A percentile compares a stretch with the other conserved stretches of the same genome.
Conservation (phyloP, 345 rosid species). For the Conringia planisiliqua region DNA sequence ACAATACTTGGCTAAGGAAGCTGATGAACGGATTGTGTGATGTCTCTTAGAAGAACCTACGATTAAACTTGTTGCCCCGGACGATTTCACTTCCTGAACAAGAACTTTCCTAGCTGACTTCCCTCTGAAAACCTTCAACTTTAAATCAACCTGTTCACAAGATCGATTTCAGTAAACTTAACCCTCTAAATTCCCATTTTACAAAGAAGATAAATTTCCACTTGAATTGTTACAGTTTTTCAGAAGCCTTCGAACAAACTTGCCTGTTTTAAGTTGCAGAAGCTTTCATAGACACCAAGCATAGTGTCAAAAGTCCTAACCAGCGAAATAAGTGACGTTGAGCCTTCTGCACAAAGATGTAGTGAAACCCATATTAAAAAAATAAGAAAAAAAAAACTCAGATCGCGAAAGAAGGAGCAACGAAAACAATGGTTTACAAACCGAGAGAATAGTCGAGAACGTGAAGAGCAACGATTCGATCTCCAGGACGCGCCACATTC, state of each 20-base stretch:
- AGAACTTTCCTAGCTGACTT: constrained; percentile 56
- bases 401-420: background rate
- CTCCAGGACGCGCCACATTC: constrained; percentile 76
- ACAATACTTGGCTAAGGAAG: constrained; percentile 75
- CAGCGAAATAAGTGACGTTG: constrained; percentile 64
- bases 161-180: background rate
- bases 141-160: constrained; percentile 73
- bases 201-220: background rate
- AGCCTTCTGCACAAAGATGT: constrained; percentile 43
- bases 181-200: background rate
- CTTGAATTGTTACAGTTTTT: background rate
- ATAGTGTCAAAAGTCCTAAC: constrained; percentile 77
- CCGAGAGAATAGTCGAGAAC: constrained; percentile 60
- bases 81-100: constrained; percentile 69
- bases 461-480: constrained; percentile 82
- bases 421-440: background rate
- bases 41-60: constrained; percentile 59
- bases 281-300: constrained; percentile 83
- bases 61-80: constrained; percentile 54
- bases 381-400: background rate
- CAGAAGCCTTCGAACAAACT: background rate
- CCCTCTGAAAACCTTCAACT: constrained; percentile 83
- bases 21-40: constrained; percentile 55
- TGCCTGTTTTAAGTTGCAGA: constrained; percentile 96
- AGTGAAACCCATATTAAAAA: background rate